Percentiles rank a stretch among this genome's conserved stretches.
These are phyloP conservation scores for Fusarium falciforme DNA, from an alignment of 2,329 filamentous ascomycete species.

Conservation along the genomic window DNA sequence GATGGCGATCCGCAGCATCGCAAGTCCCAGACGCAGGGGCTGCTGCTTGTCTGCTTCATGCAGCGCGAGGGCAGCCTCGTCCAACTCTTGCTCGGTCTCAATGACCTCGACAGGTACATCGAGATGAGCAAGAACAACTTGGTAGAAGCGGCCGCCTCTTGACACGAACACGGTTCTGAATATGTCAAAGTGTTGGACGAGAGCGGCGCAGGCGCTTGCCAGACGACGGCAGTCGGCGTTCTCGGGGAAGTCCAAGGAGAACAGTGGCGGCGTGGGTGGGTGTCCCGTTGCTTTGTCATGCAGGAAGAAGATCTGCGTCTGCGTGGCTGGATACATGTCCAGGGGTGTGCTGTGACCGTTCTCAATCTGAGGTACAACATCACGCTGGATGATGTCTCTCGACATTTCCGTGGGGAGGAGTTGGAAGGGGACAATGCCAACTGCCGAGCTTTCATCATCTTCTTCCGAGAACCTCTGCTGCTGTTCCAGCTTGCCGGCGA, in stretches of 20 bases:
- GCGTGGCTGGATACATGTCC: not conserved
- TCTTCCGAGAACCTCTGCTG: not conserved
- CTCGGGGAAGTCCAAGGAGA: conserved; percentile 11
- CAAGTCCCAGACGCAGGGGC: not conserved
- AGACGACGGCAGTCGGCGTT: not conserved
- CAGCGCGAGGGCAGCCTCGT: conserved; percentile 1
- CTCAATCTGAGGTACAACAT: not conserved
- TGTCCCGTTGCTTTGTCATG: not conserved
- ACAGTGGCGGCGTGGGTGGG: not conserved
- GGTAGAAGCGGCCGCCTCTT: not conserved
- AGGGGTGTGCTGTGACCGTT: not conserved
- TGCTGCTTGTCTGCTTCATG: not conserved
- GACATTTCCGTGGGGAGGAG: not conserved
- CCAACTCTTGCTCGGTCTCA: not conserved
- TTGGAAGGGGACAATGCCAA: not conserved
- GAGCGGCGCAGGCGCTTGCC: not conserved
- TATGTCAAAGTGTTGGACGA: conserved; percentile 2
- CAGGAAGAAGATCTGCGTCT: conserved; percentile 11
- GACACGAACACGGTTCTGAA: conserved; percentile 17
- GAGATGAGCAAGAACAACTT: conserved; percentile 7
- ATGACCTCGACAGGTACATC: not conserved
- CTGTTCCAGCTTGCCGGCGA: not conserved
- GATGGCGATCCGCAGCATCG: conserved; percentile 2
- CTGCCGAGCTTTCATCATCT: not conserved
- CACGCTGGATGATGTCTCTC: not conserved